Evolutionary conservation across 257 asterid species (phyloP), one percentile per base, ranked within the genome.

Genomic region (Solanum pinnatisectum): DNA sequence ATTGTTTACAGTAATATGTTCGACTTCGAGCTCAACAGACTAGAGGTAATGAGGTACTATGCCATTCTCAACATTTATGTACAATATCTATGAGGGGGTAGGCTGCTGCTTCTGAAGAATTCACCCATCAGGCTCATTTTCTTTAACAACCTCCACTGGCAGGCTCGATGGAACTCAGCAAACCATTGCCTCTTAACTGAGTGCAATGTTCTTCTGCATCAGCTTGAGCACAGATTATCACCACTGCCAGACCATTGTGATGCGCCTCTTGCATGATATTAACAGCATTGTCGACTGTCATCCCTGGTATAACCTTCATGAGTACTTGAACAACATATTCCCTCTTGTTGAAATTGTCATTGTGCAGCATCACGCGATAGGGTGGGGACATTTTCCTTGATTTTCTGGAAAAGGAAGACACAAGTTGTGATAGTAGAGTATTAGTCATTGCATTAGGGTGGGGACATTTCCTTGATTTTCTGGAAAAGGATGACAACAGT

Each of bases 241-340:
- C 98, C 78, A 97, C 98, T 0, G 98, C 33, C 52, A 94, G 79
- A 59, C 98, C 99, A 85, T 97, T 95, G 93, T 87, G 11, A 83
- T 95, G 99, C 14, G 99, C 98, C 90, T 97, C 98, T 91, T 97
- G 98, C 99, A 97, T 97, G 59, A 97, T 94, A 46, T 97, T 97
- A 79, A 95, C 99, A 7, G 98, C 98, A 87, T 92, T 94, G 94
- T 96, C 99, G 1, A 97, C 78, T 1, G 98, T 97, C 98, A 97
- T 97, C 85, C 99, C 99, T 4, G 97, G 98, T 89, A 97, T 96
- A 82, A 97, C 98, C 94, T 97, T 97, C 99, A 97, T 97, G 85
- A 95, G 88, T 52, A 97, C 98, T 92, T 97, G 99, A 89, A 95
- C 99, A 4, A 97, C 99, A 30, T 97, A 97, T 91, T 97, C 99